phyloP scores from a whole-genome alignment of 768 basidiomycete genomes.

The Hericium alpestre region DNA sequence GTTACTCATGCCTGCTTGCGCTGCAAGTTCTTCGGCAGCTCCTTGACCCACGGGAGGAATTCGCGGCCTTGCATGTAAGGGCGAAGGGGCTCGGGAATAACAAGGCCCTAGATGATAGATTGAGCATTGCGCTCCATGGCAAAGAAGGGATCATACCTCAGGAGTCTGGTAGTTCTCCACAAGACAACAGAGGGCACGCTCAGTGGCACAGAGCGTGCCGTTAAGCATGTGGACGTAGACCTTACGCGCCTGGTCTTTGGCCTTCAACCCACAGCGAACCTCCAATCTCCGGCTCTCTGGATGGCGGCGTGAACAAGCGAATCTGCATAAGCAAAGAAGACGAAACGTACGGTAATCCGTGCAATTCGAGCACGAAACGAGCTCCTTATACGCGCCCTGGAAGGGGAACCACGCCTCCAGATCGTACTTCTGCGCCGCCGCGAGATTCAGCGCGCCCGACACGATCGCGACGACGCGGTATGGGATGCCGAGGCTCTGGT shows the following conservation, averaged over 20 bases:
- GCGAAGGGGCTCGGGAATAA: slow-evolving; percentile 79
- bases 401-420: slow-evolving; percentile 99
- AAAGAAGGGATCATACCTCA: slow-evolving; percentile 48
- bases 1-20: slow-evolving; percentile 48
- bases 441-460: slow-evolving; percentile 92
- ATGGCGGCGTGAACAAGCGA: not conserved
- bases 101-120: slow-evolving; percentile 56
- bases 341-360: slow-evolving; percentile 88
- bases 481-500: slow-evolving; percentile 86
- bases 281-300: slow-evolving; percentile 88
- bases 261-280: slow-evolving; percentile 85
- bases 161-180: slow-evolving; percentile 99
- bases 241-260: slow-evolving; percentile 82
- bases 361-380: slow-evolving; percentile 97
- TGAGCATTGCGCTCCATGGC: not conserved
- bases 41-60: slow-evolving; percentile 79
- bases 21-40: slow-evolving; percentile 67
- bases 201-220: slow-evolving; percentile 93
- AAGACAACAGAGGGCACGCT: slow-evolving; percentile 90
- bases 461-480: slow-evolving; percentile 93
- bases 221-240: slow-evolving; percentile 99
- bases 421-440: slow-evolving; percentile 95
- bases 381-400: slow-evolving; percentile 92
- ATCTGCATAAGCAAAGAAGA: not conserved
- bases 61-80: slow-evolving; percentile 95